Evolutionary conservation across 192 early-diverging fungal genomes (phyloP).

Genomic region (Entomortierella parvispora): DNA sequence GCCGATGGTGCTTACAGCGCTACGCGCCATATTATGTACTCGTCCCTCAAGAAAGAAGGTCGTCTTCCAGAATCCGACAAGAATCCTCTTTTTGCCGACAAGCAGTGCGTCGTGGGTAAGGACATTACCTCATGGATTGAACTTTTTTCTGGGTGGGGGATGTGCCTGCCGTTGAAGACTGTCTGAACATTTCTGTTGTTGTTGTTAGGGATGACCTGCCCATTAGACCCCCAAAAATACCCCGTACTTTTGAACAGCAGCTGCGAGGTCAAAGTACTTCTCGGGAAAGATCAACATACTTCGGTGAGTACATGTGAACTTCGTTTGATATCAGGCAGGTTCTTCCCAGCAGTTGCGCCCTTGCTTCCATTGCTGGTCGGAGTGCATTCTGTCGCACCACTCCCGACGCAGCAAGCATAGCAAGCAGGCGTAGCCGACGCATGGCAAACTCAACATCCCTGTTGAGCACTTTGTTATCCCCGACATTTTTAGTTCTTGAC

Average conservation of each 20-base stretch:
- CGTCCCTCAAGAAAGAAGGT: constrained; percentile 16
- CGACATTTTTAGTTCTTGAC: too few relatives aligned
- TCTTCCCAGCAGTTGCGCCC: too few relatives aligned
- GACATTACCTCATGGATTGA: too few relatives aligned
- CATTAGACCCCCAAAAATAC: constrained; percentile 45
- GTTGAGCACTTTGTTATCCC: too few relatives aligned
- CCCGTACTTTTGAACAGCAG: constrained; percentile 33
- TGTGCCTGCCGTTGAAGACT: neutral
- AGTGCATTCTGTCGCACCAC: too few relatives aligned
- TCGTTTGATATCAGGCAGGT: neutral
- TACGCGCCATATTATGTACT: constrained; percentile 43
- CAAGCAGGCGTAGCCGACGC: too few relatives aligned
- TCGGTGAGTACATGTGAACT: constrained; percentile 22
- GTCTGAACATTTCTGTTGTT: neutral
- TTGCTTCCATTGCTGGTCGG: too few relatives aligned
- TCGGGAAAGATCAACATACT: constrained; percentile 50
- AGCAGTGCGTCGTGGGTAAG: constrained; percentile 49
- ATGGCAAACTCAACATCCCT: too few relatives aligned
- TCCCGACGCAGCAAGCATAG: too few relatives aligned
- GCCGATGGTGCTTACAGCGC: constrained; percentile 50
- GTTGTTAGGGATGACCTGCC: constrained; percentile 34
- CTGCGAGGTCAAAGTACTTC: constrained; percentile 47
- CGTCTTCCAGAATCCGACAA: constrained; percentile 35
- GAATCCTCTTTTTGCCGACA: constrained; percentile 37
- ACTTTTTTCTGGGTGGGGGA: neutral